Base-by-base conservation (phyloP, 495 filamentous ascomycete genomes). In the Elasticomyces elasticus region DNA sequence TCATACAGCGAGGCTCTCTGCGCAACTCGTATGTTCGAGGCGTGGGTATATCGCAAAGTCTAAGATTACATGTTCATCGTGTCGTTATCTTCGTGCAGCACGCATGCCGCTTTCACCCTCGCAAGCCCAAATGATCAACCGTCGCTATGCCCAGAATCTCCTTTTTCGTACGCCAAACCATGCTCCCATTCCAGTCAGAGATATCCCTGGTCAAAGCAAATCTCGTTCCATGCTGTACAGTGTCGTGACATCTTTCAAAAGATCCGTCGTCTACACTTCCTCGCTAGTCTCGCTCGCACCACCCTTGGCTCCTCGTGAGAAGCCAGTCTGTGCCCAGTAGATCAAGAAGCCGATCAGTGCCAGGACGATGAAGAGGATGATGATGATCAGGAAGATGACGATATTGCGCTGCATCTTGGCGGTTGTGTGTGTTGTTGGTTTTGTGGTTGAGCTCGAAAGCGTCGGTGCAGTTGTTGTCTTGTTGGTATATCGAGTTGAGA, bases 371-470 rank as follows among this genome's bases (percentile, higher is more conserved):
- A 71, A 71, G 56, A 71, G 67, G 65, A 71, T 64, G 52, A 71
- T 63, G 62, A 71, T 63, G 63, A 71, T 71, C 52, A 71, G 55
- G 61, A 70, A 70, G 60, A 71, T 68, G 67, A 69, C 69, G 52
- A 71, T 62, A 66, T 71, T 71, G 60, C 67, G 64, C 60, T 70
- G 64, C 69, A 71, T 71, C 28, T 49, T 66, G 52, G 57, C 35
- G 60, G 48, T 46, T 52, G 26, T 46, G 49, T 57, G 17, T 2
- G 31, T 23, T 13, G 33, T 44, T 19, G 1, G 31, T 11, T 48
- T n/a, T n/a, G n/a, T n/a, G n/a, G 11, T n/a, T 37, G 54, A 27
- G 47, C 44, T 55, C 52, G 38, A 33, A 22, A 49, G 52, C 52
- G 28, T 51, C 30, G 20, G 28, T 4, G 46, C 7, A 48, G 13